These are phyloP conservation scores for Pseudogymnoascus verrucosus DNA, from an alignment of 2,329 filamentous ascomycete genomes.

Conservation along the genomic window DNA sequence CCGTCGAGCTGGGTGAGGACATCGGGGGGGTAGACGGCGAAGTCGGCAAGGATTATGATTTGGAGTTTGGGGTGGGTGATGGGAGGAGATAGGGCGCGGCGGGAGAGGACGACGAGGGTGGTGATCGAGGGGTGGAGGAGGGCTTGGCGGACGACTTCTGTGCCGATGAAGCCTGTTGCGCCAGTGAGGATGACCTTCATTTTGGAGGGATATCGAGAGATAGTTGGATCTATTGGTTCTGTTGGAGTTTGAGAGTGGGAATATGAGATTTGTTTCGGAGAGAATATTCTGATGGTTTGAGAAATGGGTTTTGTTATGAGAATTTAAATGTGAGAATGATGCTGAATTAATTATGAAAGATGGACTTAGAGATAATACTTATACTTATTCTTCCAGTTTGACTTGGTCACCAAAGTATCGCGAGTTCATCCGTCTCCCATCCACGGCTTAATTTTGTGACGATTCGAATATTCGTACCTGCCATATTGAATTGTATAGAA, in stretches of 20 bases:
- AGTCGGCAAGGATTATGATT: constrained; percentile 45
- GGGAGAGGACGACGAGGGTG: constrained; percentile 42
- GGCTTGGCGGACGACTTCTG: constrained; percentile 43
- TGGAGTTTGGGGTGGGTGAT: constrained; percentile 41
- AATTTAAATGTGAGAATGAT: neutral
- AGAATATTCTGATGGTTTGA: neutral
- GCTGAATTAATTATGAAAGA: neutral
- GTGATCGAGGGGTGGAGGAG: constrained; percentile 42
- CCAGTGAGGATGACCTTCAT: constrained; percentile 56
- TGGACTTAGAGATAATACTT: neutral
- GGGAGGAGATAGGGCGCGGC: constrained; percentile 38
- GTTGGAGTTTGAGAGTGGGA: neutral
- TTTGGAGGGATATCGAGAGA: neutral
- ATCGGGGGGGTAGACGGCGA: constrained; percentile 41
- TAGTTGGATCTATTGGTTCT: neutral
- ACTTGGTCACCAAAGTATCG: neutral
- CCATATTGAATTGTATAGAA: neutral
- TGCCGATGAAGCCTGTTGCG: constrained; percentile 47
- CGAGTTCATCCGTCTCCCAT: neutral
- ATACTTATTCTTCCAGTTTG: neutral
- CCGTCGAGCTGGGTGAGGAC: constrained; percentile 34
- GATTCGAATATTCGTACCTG: neutral
- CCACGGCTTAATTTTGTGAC: neutral
- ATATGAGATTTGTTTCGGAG: neutral
- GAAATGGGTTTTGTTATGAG: neutral